phyloP scores from a whole-genome alignment of 176 grass and related monocot species.

The Secale cereale region DNA sequence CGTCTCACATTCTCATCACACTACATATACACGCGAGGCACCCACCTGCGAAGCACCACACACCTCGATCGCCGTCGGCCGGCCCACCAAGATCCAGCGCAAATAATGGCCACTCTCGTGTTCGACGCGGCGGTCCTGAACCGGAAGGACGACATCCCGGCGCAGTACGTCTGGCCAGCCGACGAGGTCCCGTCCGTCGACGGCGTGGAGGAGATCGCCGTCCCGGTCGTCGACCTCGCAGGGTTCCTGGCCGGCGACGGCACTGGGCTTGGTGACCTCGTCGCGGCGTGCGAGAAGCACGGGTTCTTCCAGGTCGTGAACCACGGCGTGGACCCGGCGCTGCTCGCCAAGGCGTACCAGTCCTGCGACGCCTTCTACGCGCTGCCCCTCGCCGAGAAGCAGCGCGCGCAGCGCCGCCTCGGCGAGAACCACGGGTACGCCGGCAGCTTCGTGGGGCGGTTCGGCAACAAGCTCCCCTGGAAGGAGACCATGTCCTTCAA shows the following conservation, averaged over 20 bases:
- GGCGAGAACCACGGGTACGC: slow-evolving; percentile 83
- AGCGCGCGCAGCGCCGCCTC: slow-evolving; percentile 41
- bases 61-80: neutral
- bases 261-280: neutral
- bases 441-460: slow-evolving; percentile 66
- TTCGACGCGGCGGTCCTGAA: slow-evolving; percentile 23
- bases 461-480: slow-evolving; percentile 13
- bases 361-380: slow-evolving; percentile 65
- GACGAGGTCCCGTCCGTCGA: slow-evolving; percentile 42
- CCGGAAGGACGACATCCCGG: slow-evolving; percentile 43
- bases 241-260: slow-evolving; percentile 18
- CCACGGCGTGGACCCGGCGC: slow-evolving; percentile 58
- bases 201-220: slow-evolving; percentile 39
- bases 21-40: neutral
- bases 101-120: neutral
- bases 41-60: neutral
- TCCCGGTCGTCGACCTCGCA: slow-evolving; percentile 66
- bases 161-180: slow-evolving; percentile 78
- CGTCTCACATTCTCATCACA: neutral
- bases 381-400: slow-evolving; percentile 67
- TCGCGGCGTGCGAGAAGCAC: slow-evolving; percentile 57
- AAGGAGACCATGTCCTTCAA: slow-evolving; percentile 47
- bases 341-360: slow-evolving; percentile 57
- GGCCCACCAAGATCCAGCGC: neutral
- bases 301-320: slow-evolving; percentile 85